Conservation (phyloP, 352 stramenopile genomes). For the Pythium grandisporangium region DNA sequence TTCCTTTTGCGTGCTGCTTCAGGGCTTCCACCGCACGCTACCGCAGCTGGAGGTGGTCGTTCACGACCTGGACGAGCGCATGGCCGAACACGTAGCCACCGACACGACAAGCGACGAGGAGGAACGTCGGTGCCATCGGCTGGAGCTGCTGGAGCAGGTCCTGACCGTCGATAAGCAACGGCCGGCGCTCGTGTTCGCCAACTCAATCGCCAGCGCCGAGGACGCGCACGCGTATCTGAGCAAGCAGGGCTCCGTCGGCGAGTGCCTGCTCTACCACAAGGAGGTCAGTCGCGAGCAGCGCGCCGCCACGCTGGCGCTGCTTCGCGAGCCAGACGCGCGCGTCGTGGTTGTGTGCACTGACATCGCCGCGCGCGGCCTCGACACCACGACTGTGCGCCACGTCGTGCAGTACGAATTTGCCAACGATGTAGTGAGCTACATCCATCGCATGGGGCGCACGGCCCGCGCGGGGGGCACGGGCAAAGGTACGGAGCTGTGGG, state of each 20-base stretch:
- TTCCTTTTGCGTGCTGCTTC: too few species aligned
- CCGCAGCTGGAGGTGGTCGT: constrained; percentile 30
- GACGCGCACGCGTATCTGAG: constrained; percentile 42
- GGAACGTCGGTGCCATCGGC: constrained; percentile 20
- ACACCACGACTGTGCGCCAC: constrained; percentile 60
- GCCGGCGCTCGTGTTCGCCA: constrained; percentile 65
- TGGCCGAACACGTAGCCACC: too few species aligned
- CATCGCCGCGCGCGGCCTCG: constrained; percentile 62
- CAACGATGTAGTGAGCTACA: constrained; percentile 69
- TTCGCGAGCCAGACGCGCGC: constrained; percentile 21
- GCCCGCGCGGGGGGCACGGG: constrained; percentile 41
- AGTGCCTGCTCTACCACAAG: constrained; percentile 46
- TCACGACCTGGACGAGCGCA: constrained; percentile 35
- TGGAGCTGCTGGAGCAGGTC: constrained; percentile 40
- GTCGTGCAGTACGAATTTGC: constrained; percentile 81
- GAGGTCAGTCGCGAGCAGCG: constrained; percentile 43
- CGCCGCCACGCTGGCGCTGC: constrained; percentile 27
- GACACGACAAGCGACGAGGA: constrained; percentile 8
- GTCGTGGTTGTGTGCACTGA: constrained; percentile 65
- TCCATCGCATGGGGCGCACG: constrained; percentile 73
- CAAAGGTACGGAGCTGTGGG: constrained; percentile 37
- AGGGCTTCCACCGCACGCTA: constrained; percentile 70
- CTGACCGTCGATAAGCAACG: constrained; percentile 13
- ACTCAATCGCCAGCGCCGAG: constrained; percentile 65
- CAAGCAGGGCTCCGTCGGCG: not conserved